phyloP scores from a whole-genome alignment of 768 basidiomycete genomes.

The Lactifluus piperatus region DNA sequence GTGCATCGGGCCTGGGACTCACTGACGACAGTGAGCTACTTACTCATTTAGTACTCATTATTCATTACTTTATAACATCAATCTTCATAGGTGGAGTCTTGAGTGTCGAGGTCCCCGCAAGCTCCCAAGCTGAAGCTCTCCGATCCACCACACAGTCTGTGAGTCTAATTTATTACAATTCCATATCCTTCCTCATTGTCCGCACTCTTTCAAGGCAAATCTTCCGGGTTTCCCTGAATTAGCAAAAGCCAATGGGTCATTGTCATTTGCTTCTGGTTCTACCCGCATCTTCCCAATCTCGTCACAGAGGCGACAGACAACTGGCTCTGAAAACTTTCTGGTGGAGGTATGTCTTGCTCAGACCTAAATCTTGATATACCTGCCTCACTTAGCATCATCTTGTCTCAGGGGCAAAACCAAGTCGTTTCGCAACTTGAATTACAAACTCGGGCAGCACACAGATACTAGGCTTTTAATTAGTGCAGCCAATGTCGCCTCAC shows the following conservation, averaged over 20 bases:
- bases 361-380: not conserved
- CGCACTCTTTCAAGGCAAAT: not conserved
- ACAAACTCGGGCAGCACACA: constrained; percentile 10
- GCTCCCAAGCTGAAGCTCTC: not conserved
- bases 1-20: too few relatives aligned
- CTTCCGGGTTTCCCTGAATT: not conserved
- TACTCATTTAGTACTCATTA: not conserved
- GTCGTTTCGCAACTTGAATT: not conserved
- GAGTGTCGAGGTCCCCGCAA: not conserved
- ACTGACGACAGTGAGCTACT: not conserved
- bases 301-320: not conserved
- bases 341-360: not conserved
- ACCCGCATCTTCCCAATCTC: not conserved
- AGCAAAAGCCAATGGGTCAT: not conserved
- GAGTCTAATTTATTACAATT: not conserved
- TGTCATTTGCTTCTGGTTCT: constrained; percentile 3
- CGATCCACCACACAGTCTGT: not conserved
- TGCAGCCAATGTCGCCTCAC: not conserved
- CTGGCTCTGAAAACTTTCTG: not conserved
- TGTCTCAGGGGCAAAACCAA: not conserved
- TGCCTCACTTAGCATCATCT: not conserved
- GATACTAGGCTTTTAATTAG: not conserved
- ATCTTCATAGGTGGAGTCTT: not conserved
- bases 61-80: not conserved
- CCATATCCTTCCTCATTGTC: not conserved